Base-by-base conservation (phyloP, 495 filamentous ascomycete genomes). In the Annulohypoxylon bovei region DNA sequence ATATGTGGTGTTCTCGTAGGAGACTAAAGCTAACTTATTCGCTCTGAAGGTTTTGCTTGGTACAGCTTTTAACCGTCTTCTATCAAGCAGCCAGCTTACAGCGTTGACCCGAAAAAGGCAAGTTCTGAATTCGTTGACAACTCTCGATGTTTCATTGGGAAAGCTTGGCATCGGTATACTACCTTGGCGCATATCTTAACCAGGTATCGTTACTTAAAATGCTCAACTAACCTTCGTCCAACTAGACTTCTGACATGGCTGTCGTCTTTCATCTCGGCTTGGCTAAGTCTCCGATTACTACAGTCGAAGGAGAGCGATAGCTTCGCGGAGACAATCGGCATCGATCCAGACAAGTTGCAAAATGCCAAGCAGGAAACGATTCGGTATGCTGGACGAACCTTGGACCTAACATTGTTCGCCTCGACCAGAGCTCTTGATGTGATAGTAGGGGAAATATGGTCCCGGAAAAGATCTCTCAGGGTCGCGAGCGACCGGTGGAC, bases 351-450 rank as follows among this genome's bases (percentile, higher is more conserved):
- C 55, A 52, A 32, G 61, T 62, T 58, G 63, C 73, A 62, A 39
- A 61, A 57, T 63, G 52, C 27, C 70, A 74, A 70, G 47, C 60
- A 72, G 20, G 74, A 71, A 52, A 79, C 79, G 65, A 72, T 76
- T 49, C 75, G 79, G 7, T 80, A 89, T 60, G 92, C 89, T 3
- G 94, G 94, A 56, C 88, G 89, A 60, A 96, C 93, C 9, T 84
- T 98, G 73, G 93, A 97, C 78, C 85, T 97, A 28, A 95, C 94
- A 1, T 81, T 97, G 33, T 95, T 95, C 75, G 87, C 90, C n/a
- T 79, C 87, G 44, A 88, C 88, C 7, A 86, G 93, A 70, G 94
- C 94, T 42, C 75, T 92, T 18, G 93, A 97, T 76, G 87, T 91
- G 30, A 63, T 93, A 7, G 78, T 90, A 55, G 89, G 87, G 50